Percentiles rank a stretch among this genome's conserved stretches.
Evolutionary conservation across 2,329 filamentous ascomycete species (phyloP).

Genomic region (Xylariales sp.): DNA sequence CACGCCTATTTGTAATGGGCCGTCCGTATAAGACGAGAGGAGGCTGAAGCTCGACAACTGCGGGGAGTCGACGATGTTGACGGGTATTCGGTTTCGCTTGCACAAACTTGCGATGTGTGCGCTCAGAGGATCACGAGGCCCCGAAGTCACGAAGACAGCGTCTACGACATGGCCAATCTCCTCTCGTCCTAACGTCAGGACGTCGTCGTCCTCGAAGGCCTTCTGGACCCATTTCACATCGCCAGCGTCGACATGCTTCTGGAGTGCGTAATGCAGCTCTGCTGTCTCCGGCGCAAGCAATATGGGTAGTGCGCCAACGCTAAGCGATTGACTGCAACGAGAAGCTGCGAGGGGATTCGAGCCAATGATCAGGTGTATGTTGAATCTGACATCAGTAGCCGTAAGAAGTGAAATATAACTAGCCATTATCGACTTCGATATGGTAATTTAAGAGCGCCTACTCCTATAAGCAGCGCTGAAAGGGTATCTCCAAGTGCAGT

Average conservation of each 20-base stretch:
- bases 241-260: constrained; percentile 61
- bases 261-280: constrained; percentile 53
- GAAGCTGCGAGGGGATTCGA: constrained; percentile 82
- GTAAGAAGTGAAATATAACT: constrained; percentile 57
- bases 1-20: constrained; percentile 88
- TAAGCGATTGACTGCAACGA: constrained; percentile 73
- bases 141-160: constrained; percentile 79
- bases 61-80: constrained; percentile 89
- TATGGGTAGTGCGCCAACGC: constrained; percentile 76
- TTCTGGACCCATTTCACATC: constrained; percentile 62
- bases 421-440: constrained; percentile 14
- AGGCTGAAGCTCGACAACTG: constrained; percentile 85
- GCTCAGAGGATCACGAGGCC: constrained; percentile 41
- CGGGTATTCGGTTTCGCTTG: constrained; percentile 73
- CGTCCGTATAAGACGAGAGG: constrained; percentile 83
- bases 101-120: constrained; percentile 70
- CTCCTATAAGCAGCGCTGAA: too few relatives aligned
- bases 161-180: constrained; percentile 79
- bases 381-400: constrained; percentile 62
- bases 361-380: constrained; percentile 81
- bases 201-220: constrained; percentile 64
- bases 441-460: background rate
- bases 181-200: constrained; percentile 71
- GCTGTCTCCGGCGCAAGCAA: constrained; percentile 67
- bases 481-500: too few relatives aligned